Evolutionary conservation across 2,329 filamentous ascomycete genomes (phyloP).

Genomic region (Fusarium sp.): DNA sequence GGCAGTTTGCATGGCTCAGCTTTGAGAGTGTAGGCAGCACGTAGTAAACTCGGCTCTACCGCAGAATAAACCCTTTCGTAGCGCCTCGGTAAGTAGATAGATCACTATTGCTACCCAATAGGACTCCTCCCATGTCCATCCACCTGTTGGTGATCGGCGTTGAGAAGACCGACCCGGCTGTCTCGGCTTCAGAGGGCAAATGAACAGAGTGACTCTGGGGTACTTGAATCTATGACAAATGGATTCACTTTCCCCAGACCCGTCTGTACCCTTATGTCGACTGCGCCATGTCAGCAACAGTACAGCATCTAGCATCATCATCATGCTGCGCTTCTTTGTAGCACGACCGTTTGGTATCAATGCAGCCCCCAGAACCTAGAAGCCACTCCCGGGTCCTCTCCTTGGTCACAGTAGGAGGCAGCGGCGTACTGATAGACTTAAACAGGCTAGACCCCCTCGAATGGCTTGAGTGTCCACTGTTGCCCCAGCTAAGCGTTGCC

Average conservation of each 20-base stretch:
- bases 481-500: conserved; percentile 34
- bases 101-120: too few relatives aligned
- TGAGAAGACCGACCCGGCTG: conserved; percentile 10
- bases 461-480: conserved; percentile 22
- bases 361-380: too few relatives aligned
- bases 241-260: conserved; percentile 33
- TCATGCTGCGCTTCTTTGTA: background rate
- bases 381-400: background rate
- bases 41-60: too few relatives aligned
- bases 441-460: conserved; percentile 16
- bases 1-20: too few relatives aligned
- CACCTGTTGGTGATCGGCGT: conserved; percentile 7
- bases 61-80: conserved; percentile 1
- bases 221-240: conserved; percentile 36
- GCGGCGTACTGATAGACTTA: conserved; percentile 7
- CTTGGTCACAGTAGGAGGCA: conserved; percentile 11
- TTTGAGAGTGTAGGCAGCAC: too few relatives aligned
- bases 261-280: conserved; percentile 4
- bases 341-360: too few relatives aligned
- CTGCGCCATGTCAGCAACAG: conserved; percentile 1
- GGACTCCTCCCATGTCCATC: too few relatives aligned
- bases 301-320: too few relatives aligned
- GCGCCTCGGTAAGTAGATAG: conserved; percentile 4
- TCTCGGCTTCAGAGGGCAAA: background rate
- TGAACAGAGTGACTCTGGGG: conserved; percentile 19